Conservation (phyloP, 306 rosid genomes). For the Canavalia gladiata region DNA sequence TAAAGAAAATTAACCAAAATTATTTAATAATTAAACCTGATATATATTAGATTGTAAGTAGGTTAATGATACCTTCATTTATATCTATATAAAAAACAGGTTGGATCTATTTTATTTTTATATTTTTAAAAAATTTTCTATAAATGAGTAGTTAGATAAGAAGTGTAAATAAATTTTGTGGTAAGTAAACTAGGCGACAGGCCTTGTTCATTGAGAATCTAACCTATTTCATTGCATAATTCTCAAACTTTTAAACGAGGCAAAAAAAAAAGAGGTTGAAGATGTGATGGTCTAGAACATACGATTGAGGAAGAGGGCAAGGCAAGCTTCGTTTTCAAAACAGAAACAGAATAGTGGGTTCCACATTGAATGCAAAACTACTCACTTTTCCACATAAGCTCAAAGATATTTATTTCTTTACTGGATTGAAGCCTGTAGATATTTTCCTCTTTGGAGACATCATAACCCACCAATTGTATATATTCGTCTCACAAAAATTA, state of each 20-base stretch:
- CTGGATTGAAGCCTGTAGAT: slow-evolving; percentile 48
- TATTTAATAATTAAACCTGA: too few relatives aligned
- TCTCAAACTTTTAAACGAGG: neutral
- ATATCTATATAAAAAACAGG: too few relatives aligned
- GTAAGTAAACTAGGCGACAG: too few relatives aligned
- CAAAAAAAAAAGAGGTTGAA: neutral
- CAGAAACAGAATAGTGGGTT: slow-evolving; percentile 36
- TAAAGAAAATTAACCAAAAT: too few relatives aligned
- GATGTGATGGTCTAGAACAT: neutral
- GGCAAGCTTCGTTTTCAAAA: neutral
- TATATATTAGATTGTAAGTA: too few relatives aligned
- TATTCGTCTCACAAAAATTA: slow-evolving; percentile 13
- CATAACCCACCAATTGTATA: slow-evolving; percentile 11
- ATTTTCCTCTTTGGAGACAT: slow-evolving; percentile 43
- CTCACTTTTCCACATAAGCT: slow-evolving; percentile 28
- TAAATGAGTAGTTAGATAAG: too few relatives aligned
- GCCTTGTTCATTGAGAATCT: too few relatives aligned
- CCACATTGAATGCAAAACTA: slow-evolving; percentile 42
- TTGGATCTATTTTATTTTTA: too few relatives aligned
- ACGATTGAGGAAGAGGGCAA: neutral
- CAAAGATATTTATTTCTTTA: slow-evolving; percentile 60
- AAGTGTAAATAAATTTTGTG: too few relatives aligned
- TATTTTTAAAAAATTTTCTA: too few relatives aligned
- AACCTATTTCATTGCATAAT: too few relatives aligned
- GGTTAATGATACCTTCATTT: too few relatives aligned